Conservation (phyloP, 2,329 filamentous ascomycete genomes). For the Lachnum nothofagi region DNA sequence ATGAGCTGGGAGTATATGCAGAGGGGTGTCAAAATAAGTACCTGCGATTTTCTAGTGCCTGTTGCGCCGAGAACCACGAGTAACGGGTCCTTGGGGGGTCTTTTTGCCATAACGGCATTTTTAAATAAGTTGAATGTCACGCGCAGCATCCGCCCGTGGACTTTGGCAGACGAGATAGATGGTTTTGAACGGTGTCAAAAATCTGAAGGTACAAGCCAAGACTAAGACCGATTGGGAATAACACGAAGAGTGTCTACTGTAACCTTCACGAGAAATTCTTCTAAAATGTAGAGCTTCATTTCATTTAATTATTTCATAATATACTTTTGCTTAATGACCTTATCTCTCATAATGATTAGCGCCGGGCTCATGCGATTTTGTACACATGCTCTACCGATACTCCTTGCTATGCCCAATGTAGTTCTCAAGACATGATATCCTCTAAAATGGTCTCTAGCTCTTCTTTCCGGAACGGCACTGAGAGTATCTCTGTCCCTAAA, state of each 20-base stretch:
- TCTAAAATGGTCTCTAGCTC: constrained; percentile 87
- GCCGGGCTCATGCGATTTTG: constrained; percentile 11
- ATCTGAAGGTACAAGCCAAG: too few relatives aligned
- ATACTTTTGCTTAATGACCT: neutral
- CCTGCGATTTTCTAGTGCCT: constrained; percentile 89
- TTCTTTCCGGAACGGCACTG: constrained; percentile 78
- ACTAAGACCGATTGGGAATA: too few relatives aligned
- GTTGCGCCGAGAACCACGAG: constrained; percentile 84
- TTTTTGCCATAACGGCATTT: constrained; percentile 23
- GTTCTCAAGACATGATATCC: constrained; percentile 48
- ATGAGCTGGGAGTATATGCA: constrained; percentile 5
- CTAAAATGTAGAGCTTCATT: neutral
- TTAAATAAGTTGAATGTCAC: constrained; percentile 5
- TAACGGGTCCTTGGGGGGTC: constrained; percentile 52
- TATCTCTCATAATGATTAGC: constrained; percentile 2
- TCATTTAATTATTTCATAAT: neutral
- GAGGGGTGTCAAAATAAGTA: constrained; percentile 33
- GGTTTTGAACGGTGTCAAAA: neutral
- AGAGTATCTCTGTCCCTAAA: constrained; percentile 77
- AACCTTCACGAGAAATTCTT: too few relatives aligned
- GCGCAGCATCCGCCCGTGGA: constrained; percentile 17
- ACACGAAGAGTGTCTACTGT: too few relatives aligned
- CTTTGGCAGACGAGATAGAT: neutral
- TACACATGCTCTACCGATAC: neutral
- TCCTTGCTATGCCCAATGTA: neutral